phyloP scores from a whole-genome alignment of 441 rosid genomes.

The Gossypium aridum region DNA sequence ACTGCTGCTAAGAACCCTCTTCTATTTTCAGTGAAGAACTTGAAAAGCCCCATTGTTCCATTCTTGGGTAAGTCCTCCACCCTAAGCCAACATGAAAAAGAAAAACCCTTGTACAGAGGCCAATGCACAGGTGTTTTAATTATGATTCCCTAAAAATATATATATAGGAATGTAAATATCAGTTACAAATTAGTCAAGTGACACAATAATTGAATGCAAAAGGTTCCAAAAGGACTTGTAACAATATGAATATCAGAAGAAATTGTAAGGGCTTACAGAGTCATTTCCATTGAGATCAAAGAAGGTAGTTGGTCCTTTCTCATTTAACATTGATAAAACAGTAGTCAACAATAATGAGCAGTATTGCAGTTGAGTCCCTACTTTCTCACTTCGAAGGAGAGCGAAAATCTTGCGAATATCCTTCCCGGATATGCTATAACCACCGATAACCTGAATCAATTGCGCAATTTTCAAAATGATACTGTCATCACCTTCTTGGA shows the following conservation, averaged over 20 bases:
- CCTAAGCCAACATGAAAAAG: slow-evolving; percentile 99
- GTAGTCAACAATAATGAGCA: slow-evolving; percentile 77
- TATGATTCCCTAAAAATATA: slow-evolving; percentile 60
- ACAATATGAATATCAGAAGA: background rate
- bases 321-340: slow-evolving; percentile 93
- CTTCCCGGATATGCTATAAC: slow-evolving; percentile 99
- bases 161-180: background rate
- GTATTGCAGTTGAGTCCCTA: slow-evolving; percentile 73
- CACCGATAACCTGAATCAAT: slow-evolving; percentile 92
- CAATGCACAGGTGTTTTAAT: slow-evolving; percentile 87
- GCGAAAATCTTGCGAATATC: slow-evolving; percentile 98
- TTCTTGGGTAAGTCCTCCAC: slow-evolving; percentile 78
- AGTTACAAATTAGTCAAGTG: background rate
- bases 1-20: slow-evolving; percentile 85
- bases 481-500: slow-evolving; percentile 67
- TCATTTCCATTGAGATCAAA: slow-evolving; percentile 89
- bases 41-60: slow-evolving; percentile 88
- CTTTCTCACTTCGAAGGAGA: slow-evolving; percentile 96
- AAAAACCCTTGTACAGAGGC: slow-evolving; percentile 93
- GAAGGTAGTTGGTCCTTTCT: slow-evolving; percentile 98
- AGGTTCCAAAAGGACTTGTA: background rate
- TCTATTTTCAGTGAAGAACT: slow-evolving; percentile 86
- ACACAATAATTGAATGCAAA: slow-evolving; percentile 1
- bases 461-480: slow-evolving; percentile 83
- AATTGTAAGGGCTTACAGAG: slow-evolving; percentile 62